Percentiles rank a stretch among this genome's conserved stretches.
Evolutionary conservation across 352 stramenopile genomes (phyloP).

Genomic region (Lagenidium giganteum): DNA sequence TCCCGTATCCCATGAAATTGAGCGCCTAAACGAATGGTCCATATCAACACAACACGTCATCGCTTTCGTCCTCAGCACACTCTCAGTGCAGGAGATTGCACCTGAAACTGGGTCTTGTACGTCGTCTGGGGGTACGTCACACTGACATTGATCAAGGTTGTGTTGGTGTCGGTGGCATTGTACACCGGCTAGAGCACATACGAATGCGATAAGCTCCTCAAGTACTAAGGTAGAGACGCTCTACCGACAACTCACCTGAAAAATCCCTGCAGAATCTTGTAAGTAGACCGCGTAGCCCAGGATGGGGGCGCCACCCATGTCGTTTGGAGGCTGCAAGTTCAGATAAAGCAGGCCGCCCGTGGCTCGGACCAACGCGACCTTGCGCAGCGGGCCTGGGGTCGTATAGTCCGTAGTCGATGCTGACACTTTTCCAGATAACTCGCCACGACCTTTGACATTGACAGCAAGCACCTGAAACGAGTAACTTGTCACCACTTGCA

Average conservation of each 20-base stretch:
- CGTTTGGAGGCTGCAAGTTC: slow-evolving; percentile 20
- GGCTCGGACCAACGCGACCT: slow-evolving; percentile 17
- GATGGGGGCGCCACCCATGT: slow-evolving; percentile 36
- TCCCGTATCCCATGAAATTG: neutral
- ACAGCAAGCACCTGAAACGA: slow-evolving; percentile 29
- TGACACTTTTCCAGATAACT: slow-evolving; percentile 5
- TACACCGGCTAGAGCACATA: slow-evolving; percentile 20
- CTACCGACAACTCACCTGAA: too few relatives aligned
- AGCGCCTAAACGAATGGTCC: slow-evolving; percentile 17
- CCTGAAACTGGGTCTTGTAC: slow-evolving; percentile 36
- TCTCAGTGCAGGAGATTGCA: too few relatives aligned
- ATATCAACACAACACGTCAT: slow-evolving; percentile 18
- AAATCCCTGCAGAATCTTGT: too few relatives aligned
- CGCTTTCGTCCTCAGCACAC: too few relatives aligned
- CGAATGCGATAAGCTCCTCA: too few relatives aligned
- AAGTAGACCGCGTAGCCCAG: slow-evolving; percentile 25
- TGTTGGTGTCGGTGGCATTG: slow-evolving; percentile 15
- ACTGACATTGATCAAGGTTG: slow-evolving; percentile 23
- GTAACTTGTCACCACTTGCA: slow-evolving; percentile 24
- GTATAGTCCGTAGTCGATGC: slow-evolving; percentile 36
- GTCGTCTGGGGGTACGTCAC: slow-evolving; percentile 25
- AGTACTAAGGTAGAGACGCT: too few relatives aligned
- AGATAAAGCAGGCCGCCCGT: slow-evolving; percentile 47
- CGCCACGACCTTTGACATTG: slow-evolving; percentile 28
- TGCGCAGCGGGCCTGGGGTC: slow-evolving; percentile 17